phyloP scores from a whole-genome alignment of 495 filamentous ascomycete genomes.

The Tuber brumale region DNA sequence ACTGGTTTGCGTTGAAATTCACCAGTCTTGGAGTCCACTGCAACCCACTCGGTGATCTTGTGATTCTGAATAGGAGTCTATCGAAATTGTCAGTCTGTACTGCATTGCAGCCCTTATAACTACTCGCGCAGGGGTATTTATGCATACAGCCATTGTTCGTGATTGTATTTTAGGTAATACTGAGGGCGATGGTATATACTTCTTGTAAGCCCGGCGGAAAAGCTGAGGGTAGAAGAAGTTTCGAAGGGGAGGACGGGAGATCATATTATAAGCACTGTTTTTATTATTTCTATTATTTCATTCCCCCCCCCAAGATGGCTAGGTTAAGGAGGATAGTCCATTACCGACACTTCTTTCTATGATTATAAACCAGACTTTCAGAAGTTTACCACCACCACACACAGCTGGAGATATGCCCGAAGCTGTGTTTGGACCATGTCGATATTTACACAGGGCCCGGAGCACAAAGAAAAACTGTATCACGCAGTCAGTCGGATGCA shows the following conservation, averaged over 20 bases:
- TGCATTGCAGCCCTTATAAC: neutral
- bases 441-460: neutral
- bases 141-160: neutral
- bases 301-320: neutral
- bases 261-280: neutral
- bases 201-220: neutral
- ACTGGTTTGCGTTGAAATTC: constrained; percentile 38
- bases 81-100: neutral
- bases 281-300: neutral
- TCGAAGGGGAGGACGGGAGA: neutral
- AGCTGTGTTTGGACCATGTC: neutral
- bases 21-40: constrained; percentile 38
- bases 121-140: neutral
- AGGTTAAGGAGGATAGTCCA: neutral
- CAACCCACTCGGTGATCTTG: constrained; percentile 29
- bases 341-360: neutral
- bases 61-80: constrained; percentile 8
- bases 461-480: neutral
- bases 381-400: neutral
- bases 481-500: neutral
- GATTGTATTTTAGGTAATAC: neutral
- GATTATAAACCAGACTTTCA: neutral
- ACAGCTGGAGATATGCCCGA: neutral
- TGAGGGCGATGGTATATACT: neutral
- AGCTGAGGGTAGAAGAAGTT: neutral